Base-by-base conservation (phyloP, 2,329 filamentous ascomycete genomes). In the Ilyonectria mors-panacis region DNA sequence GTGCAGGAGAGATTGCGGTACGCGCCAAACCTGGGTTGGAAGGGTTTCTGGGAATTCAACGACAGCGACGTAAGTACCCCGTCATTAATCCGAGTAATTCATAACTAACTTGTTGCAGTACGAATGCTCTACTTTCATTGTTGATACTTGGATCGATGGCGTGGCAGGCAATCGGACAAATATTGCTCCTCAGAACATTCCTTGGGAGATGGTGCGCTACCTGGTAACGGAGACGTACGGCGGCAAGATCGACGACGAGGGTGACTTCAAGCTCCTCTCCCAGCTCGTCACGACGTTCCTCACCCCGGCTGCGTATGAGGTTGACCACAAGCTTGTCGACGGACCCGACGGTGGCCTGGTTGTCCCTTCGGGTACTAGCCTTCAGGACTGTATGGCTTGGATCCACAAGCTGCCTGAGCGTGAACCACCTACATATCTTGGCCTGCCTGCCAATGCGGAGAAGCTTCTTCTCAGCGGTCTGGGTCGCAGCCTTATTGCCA, bases 41-140 rank as follows among this genome's bases (percentile, higher is more conserved):
- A 97, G 85, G 94, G 94, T 60, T 97, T 98, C 87, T 99, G 97
- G 96, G 97, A 99, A 82, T 99, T 99, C 82, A 99, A 99, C 79
- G 97, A 99, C 81, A 97, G 95, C 75, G 96, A 99, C 82, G 94
- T 97, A 89, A 93, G 93, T 91, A 72, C n/a, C 35, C 23, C 33
- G 6, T 42, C 21, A 19, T 60, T 4, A 6, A 5, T 23, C 13
- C 8, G n/a, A 19, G n/a, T 21, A 12, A 53, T 15, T 51, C 7
- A 50, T 67, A 65, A 54, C 62, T 71, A 59, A 69, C 70, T 45
- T 47, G 15, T 19, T 42, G 48, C 60, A 96, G 93, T 98, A 98
- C 81, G 95, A 99, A 87, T 99, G 96, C 83, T 97, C 93, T 51
- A 94, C 94, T 61, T 96, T 94, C 81, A 97, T 99, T 72, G 94